phyloP scores from a whole-genome alignment of 352 stramenopile genomes.

The Pythium guiyangense region DNA sequence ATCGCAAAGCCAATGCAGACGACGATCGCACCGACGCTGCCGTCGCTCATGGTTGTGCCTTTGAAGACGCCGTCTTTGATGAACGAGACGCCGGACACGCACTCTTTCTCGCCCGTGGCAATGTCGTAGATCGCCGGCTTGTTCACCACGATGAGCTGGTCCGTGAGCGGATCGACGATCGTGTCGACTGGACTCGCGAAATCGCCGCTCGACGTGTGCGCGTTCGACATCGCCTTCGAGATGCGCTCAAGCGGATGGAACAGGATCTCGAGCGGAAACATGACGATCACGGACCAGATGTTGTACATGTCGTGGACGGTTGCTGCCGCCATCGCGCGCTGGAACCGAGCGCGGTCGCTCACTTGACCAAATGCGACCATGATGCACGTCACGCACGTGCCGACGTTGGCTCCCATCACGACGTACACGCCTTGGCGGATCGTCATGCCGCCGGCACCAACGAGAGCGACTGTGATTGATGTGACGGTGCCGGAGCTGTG shows the following conservation, averaged over 20 bases:
- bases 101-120: slow-evolving; percentile 22
- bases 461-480: slow-evolving; percentile 67
- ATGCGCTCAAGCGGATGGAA: no score
- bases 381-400: no score
- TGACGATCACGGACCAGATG: slow-evolving; percentile 88
- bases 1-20: slow-evolving; percentile 39
- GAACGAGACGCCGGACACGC: no score
- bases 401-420: slow-evolving; percentile 92
- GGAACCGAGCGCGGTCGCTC: no score
- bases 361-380: no score
- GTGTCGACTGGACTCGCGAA: slow-evolving; percentile 41
- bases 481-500: no score
- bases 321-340: no score
- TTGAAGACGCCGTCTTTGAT: slow-evolving; percentile 35
- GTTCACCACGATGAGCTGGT: slow-evolving; percentile 34
- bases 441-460: slow-evolving; percentile 59
- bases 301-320: no score
- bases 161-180: slow-evolving; percentile 31
- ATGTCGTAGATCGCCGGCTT: slow-evolving; percentile 35
- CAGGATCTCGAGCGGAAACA: no score
- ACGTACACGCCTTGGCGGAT: slow-evolving; percentile 87
- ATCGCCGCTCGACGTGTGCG: slow-evolving; percentile 20
- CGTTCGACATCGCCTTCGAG: no score
- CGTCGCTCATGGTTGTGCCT: slow-evolving; percentile 26
- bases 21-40: slow-evolving; percentile 39